A percentile compares a stretch with the other conserved stretches of the same genome.
Evolutionary conservation across 2,329 filamentous ascomycete species (phyloP).

Genomic region (Chaetoscypha palmicola): DNA sequence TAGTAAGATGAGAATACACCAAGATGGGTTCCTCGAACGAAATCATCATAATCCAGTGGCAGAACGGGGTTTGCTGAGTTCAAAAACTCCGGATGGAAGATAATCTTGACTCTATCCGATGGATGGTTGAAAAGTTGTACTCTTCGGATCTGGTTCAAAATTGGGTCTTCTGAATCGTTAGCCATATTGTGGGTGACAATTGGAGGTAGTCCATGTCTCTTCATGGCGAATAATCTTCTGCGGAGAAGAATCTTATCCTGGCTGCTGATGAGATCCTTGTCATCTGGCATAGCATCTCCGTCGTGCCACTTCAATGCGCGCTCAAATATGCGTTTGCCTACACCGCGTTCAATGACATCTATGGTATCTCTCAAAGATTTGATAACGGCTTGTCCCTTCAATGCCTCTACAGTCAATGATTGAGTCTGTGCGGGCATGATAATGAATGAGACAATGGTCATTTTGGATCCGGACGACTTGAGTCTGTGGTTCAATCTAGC

Average conservation of each 20-base stretch:
- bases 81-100: constrained; percentile 97
- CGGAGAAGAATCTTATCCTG: constrained; percentile 91
- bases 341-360: constrained; percentile 84
- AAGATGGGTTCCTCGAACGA: constrained; percentile 92
- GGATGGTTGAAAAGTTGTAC: constrained; percentile 97
- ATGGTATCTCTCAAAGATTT: constrained; percentile 93
- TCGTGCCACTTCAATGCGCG: constrained; percentile 93
- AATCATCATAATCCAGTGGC: constrained; percentile 95
- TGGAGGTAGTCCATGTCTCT: constrained; percentile 79
- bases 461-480: constrained; percentile 78
- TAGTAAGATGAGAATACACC: constrained; percentile 98
- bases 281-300: constrained; percentile 85
- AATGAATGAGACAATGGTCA: constrained; percentile 93
- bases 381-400: constrained; percentile 95
- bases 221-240: constrained; percentile 92
- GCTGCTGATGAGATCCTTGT: constrained; percentile 89
- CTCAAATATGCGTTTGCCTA: constrained; percentile 91
- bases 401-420: constrained; percentile 87
- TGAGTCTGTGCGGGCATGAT: constrained; percentile 98
- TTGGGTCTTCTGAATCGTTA: constrained; percentile 87
- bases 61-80: constrained; percentile 93
- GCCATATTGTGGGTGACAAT: constrained; percentile 99
- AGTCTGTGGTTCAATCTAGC: constrained; percentile 90
- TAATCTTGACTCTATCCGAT: constrained; percentile 88
- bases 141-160: constrained; percentile 89